Base-by-base conservation (phyloP, 257 asterid species). In the Henckelia pumila region DNA sequence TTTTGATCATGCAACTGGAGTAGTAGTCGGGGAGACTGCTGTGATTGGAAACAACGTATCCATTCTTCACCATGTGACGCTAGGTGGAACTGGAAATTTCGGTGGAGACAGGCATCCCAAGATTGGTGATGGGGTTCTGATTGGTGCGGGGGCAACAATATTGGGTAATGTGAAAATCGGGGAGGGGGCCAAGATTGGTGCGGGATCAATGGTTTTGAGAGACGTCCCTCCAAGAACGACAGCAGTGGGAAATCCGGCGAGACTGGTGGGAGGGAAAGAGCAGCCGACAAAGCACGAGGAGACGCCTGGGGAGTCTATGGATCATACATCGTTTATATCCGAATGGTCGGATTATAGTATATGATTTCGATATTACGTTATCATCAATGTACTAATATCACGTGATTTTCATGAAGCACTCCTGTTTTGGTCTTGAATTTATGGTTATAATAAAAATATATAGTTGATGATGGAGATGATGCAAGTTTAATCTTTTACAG, bases 1-100 rank as follows among this genome's bases (percentile, higher is more conserved):
- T 73, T 85, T 92, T n/a, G 98, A 92, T 79, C 98, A 92, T 53
- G 98, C 98, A 0, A 89, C 96, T 0, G 98, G 98, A 13, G 76
- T 92, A 0, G 95, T 92, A 53, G 59, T 92, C 1, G 98, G 98
- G 1, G 98, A 92, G 55, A 92, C 98, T 3, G 92, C 96, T 0
- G 95, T 92, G 58, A 89, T 92, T 56, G 98, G 96, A 47, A 75
- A 92, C 21, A 81, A 92, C 71, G 98, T 89, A 37, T 92, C 98
- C 3, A 89, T 92, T 32, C 76, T 92, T 82, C 98, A 92, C 24
- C 87, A 92, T 66, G 98, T 92, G 64, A 92, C 98, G 0, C 74
- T 92, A 23, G 98, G 98, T 8, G 98, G 98, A 1, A 89, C 98
- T 0, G 98, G 98, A 5, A 92, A 92, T 71, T 85, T 60, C 0